A percentile compares a stretch with the other conserved stretches of the same genome.
phyloP scores from a whole-genome alignment of 257 asterid genomes.

The Leptodermis oblonga region DNA sequence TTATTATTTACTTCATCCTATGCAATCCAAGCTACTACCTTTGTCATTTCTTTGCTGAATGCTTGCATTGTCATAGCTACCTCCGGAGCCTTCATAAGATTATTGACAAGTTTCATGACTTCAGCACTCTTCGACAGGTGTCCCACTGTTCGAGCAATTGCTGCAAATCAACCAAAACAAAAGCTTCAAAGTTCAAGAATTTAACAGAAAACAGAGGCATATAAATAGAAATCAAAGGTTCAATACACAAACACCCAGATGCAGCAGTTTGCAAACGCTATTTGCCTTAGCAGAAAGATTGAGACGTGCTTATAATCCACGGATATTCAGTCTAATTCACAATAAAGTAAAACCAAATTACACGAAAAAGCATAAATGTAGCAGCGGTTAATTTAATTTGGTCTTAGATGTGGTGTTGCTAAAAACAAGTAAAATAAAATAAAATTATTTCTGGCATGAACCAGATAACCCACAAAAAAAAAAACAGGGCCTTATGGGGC shows the following conservation, averaged over 20 bases:
- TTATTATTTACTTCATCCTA: background rate
- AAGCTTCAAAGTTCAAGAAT: background rate
- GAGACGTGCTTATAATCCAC: background rate
- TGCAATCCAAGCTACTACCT: constrained; percentile 43
- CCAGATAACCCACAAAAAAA: background rate
- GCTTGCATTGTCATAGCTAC: constrained; percentile 88
- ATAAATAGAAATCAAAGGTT: background rate
- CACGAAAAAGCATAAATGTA: background rate
- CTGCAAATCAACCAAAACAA: constrained; percentile 31
- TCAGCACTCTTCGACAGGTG: constrained; percentile 97
- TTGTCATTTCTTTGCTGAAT: constrained; percentile 91
- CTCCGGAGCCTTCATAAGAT: constrained; percentile 96
- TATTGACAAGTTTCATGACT: constrained; percentile 92
- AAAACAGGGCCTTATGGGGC: background rate
- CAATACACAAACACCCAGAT: background rate
- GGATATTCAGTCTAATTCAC: background rate
- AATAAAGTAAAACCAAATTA: background rate
- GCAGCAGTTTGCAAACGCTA: background rate
- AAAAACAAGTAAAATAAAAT: background rate
- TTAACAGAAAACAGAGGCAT: background rate
- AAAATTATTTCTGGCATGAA: background rate
- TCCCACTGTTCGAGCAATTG: constrained; percentile 91
- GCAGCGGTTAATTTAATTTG: background rate
- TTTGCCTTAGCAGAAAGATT: background rate
- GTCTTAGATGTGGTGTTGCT: background rate